Percentiles rank a stretch among this genome's conserved stretches.
Evolutionary conservation across 345 rosid genomes (phyloP).

Genomic region (Nasturtium officinale): DNA sequence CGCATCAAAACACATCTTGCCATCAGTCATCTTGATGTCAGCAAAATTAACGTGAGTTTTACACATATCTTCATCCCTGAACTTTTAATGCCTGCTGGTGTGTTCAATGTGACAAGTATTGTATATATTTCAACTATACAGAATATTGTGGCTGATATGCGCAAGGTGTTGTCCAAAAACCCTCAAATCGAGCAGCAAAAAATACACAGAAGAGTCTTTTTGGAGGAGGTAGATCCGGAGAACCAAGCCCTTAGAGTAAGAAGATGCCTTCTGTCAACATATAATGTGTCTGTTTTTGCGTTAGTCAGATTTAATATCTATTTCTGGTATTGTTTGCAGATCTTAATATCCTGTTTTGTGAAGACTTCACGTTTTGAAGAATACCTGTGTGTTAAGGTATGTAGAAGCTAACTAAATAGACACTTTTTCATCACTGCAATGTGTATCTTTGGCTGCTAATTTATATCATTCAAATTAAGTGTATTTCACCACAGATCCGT

Average conservation of each 20-base stretch:
- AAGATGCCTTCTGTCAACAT: not conserved
- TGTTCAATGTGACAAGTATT: conserved; percentile 17
- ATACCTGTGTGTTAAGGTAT: conserved; percentile 83
- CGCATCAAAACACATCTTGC: conserved; percentile 88
- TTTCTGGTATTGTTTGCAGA: conserved; percentile 53
- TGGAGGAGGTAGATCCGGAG: conserved; percentile 68
- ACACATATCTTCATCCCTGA: not conserved
- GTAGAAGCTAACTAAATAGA: not conserved
- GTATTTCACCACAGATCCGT: not conserved
- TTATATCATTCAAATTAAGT: not conserved
- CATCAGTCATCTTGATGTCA: conserved; percentile 89
- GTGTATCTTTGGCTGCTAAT: not conserved
- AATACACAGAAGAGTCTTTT: conserved; percentile 89
- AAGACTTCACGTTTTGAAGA: conserved; percentile 90
- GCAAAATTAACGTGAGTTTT: conserved; percentile 75
- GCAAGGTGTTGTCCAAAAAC: conserved; percentile 90
- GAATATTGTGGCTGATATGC: conserved; percentile 92
- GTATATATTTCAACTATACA: conserved; percentile 34
- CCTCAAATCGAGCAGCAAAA: conserved; percentile 94
- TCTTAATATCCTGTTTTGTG: conserved; percentile 86
- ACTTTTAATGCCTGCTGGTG: not conserved
- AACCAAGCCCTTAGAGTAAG: conserved; percentile 84
- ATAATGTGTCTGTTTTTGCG: not conserved
- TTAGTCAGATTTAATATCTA: conserved; percentile 17
- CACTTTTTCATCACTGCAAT: not conserved